These are phyloP conservation scores for Hypholoma fasciculare DNA, from an alignment of 768 basidiomycete genomes.

Conservation along the genomic window DNA sequence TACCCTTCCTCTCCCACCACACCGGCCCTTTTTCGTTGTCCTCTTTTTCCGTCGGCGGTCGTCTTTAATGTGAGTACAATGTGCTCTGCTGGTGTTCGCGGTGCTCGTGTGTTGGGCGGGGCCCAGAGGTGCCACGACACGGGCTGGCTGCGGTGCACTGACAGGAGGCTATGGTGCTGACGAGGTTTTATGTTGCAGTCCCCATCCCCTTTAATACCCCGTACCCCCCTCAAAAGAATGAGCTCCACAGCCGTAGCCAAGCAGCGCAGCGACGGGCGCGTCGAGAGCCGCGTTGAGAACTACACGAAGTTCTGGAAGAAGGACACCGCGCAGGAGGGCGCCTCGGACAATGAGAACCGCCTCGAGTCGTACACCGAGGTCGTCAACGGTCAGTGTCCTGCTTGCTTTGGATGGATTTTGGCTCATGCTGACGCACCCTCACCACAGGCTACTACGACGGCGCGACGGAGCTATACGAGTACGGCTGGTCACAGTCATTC, in stretches of 20 bases:
- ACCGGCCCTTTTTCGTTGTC: neutral
- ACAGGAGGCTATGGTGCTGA: neutral
- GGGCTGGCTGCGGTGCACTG: neutral
- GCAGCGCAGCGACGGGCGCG: conserved; percentile 51
- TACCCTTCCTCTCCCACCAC: neutral
- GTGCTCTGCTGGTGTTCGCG: no score
- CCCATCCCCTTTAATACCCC: neutral
- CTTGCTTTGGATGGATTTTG: neutral
- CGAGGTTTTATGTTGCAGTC: neutral
- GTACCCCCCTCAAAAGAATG: conserved; percentile 17
- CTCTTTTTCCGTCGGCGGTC: neutral
- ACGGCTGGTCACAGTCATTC: conserved; percentile 89
- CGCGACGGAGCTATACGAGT: conserved; percentile 94
- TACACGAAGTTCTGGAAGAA: conserved; percentile 95
- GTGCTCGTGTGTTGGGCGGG: neutral
- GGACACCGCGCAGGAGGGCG: conserved; percentile 68
- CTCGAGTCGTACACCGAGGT: conserved; percentile 87
- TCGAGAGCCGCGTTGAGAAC: conserved; percentile 69
- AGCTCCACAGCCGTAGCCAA: conserved; percentile 16
- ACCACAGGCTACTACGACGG: conserved; percentile 93
- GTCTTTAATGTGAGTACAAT: neutral
- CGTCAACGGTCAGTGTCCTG: conserved; percentile 70
- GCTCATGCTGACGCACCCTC: neutral
- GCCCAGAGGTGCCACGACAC: neutral
- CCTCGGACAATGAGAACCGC: conserved; percentile 67